phyloP scores from a whole-genome alignment of 345 rosid genomes.

The Heritiera fomes region DNA sequence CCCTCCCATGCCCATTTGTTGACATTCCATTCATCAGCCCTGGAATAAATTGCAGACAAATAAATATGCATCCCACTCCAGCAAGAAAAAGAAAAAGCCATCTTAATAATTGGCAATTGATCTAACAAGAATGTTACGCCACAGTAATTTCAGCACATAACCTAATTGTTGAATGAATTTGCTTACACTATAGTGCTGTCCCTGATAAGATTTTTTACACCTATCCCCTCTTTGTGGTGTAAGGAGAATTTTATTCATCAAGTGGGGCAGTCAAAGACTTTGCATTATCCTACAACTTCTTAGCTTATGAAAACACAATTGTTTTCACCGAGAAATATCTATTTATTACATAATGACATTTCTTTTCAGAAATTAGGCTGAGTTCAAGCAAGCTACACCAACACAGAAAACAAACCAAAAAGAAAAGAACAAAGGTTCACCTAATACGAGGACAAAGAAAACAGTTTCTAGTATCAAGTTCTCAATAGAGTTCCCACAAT shows the following conservation, averaged over 20 bases:
- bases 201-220: background rate
- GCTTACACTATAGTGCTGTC: background rate
- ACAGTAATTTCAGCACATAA: background rate
- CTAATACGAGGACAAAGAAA: background rate
- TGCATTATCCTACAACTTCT: background rate
- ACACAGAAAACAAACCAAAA: background rate
- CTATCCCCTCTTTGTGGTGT: background rate
- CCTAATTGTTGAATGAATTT: background rate
- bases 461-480: background rate
- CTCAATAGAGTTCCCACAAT: background rate
- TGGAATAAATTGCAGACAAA: slow-evolving; percentile 35
- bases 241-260: background rate
- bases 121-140: background rate
- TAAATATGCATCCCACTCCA: slow-evolving; percentile 13
- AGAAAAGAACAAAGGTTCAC: background rate
- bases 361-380: background rate
- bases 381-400: background rate
- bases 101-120: background rate
- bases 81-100: slow-evolving; percentile 15
- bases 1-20: slow-evolving; percentile 99
- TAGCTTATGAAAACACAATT: background rate
- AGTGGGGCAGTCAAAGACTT: background rate
- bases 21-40: slow-evolving; percentile 99
- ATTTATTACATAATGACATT: background rate
- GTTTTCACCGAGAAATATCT: background rate